These are phyloP conservation scores for Cucurbitaria berberidis DNA, from an alignment of 2,329 filamentous ascomycete genomes.

Conservation along the genomic window DNA sequence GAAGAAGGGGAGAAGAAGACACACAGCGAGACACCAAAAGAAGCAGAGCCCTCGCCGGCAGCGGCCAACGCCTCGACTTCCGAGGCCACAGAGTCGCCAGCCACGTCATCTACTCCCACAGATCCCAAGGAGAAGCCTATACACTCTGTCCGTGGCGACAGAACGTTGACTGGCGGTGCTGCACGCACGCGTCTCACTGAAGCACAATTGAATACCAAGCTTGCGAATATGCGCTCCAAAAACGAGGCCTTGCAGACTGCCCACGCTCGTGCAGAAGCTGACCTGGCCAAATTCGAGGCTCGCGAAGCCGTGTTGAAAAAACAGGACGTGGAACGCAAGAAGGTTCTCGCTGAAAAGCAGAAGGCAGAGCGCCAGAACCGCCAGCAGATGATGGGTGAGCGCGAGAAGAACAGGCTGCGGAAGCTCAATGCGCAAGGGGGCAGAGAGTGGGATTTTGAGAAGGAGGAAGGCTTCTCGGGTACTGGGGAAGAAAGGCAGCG, in stretches of 20 bases:
- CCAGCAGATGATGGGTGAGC: slow-evolving; percentile 66
- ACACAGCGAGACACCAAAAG: slow-evolving; percentile 24
- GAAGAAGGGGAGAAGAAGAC: slow-evolving; percentile 20
- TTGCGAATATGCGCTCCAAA: slow-evolving; percentile 66
- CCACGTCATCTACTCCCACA: slow-evolving; percentile 22
- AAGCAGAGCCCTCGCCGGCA: slow-evolving; percentile 26
- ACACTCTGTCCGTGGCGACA: slow-evolving; percentile 42
- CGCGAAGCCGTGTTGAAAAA: slow-evolving; percentile 66
- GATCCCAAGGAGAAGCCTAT: slow-evolving; percentile 31
- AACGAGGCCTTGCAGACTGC: slow-evolving; percentile 65
- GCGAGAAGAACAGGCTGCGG: slow-evolving; percentile 64
- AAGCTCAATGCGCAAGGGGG: slow-evolving; percentile 65
- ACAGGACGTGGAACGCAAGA: slow-evolving; percentile 53
- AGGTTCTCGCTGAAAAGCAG: slow-evolving; percentile 37
- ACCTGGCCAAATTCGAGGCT: slow-evolving; percentile 67
- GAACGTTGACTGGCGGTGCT: slow-evolving; percentile 41
- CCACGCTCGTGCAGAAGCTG: slow-evolving; percentile 71
- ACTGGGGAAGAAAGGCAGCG: slow-evolving; percentile 51
- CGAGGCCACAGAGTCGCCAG: slow-evolving; percentile 18
- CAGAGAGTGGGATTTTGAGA: slow-evolving; percentile 68
- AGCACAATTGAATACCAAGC: slow-evolving; percentile 65
- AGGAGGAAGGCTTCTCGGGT: slow-evolving; percentile 62
- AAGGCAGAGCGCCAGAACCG: slow-evolving; percentile 59
- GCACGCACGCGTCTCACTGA: slow-evolving; percentile 61
- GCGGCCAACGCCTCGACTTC: slow-evolving; percentile 7